Conservation (phyloP, 495 filamentous ascomycete species). For the Terfezia boudieri region DNA sequence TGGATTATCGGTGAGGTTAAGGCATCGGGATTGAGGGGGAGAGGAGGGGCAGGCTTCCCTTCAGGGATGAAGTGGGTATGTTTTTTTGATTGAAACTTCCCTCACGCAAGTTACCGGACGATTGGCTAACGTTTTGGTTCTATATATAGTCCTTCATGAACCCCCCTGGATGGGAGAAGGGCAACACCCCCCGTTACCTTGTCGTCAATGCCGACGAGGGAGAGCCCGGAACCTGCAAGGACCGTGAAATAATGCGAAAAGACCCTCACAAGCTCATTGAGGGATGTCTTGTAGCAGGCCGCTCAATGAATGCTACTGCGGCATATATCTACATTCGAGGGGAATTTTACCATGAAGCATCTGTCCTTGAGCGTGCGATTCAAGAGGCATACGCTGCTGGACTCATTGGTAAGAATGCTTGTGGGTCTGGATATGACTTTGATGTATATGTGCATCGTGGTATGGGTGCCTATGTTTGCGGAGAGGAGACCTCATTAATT, state of each 20-base stretch:
- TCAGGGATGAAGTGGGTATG: constrained; percentile 96
- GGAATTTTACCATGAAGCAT: constrained; percentile 94
- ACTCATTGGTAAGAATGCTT: constrained; percentile 92
- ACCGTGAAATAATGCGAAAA: constrained; percentile 99
- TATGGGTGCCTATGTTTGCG: constrained; percentile 87
- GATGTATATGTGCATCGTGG: constrained; percentile 92
- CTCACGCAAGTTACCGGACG: no score
- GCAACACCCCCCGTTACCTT: constrained; percentile 81
- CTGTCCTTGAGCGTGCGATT: constrained; percentile 78
- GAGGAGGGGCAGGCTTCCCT: constrained; percentile 93
- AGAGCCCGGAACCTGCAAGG: constrained; percentile 97
- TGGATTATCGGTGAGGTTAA: constrained; percentile 98
- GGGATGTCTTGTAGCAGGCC: constrained; percentile 87
- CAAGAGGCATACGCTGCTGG: constrained; percentile 91
- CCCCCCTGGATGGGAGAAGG: constrained; percentile 98
- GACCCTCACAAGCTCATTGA: constrained; percentile 97
- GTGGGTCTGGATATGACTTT: constrained; percentile 89
- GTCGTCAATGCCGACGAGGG: constrained; percentile 98
- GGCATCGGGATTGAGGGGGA: constrained; percentile 79
- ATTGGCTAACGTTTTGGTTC: not conserved
- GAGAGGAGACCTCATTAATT: constrained; percentile 93
- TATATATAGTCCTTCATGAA: constrained; percentile 85
- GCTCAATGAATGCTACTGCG: constrained; percentile 92
- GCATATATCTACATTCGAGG: constrained; percentile 99
- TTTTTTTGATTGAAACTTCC: constrained; percentile 1